A percentile compares a stretch with the other conserved stretches of the same genome.
These are phyloP conservation scores for Termitomyces sp. DNA, from an alignment of 768 basidiomycete genomes.

Conservation along the genomic window DNA sequence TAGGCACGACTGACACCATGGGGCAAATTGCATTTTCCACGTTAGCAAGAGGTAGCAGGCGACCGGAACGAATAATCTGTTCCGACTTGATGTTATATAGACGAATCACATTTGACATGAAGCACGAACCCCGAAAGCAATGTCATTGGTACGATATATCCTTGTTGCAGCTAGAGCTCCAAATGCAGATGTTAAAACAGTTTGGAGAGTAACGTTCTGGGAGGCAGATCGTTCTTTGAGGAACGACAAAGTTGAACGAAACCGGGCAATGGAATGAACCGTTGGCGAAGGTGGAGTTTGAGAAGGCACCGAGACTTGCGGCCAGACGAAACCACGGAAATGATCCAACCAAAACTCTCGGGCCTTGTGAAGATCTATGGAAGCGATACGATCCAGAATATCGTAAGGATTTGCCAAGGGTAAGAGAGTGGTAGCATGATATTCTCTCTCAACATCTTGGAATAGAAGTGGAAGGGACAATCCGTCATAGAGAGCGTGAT, in stretches of 20 bases:
- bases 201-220: slow-evolving; percentile 28
- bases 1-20: slow-evolving; percentile 27
- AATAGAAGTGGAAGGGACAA: slow-evolving; percentile 27
- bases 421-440: slow-evolving; percentile 7
- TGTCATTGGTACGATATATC: slow-evolving; percentile 23
- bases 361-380: slow-evolving; percentile 18
- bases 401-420: slow-evolving; percentile 11
- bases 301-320: slow-evolving; percentile 7
- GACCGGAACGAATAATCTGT: slow-evolving; percentile 32
- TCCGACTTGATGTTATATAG: neutral
- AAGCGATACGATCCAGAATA: slow-evolving; percentile 23
- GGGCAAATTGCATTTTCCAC: slow-evolving; percentile 26
- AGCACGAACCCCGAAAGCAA: slow-evolving; percentile 30
- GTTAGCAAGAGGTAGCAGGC: slow-evolving; percentile 26
- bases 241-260: slow-evolving; percentile 18
- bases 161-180: slow-evolving; percentile 20
- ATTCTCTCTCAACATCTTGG: slow-evolving; percentile 23
- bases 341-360: slow-evolving; percentile 24
- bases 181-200: slow-evolving; percentile 27
- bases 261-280: slow-evolving; percentile 11
- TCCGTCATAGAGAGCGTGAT: slow-evolving; percentile 33
- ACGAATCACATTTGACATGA: neutral
- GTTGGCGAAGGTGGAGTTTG: neutral
- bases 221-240: slow-evolving; percentile 23
- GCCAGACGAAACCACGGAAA: slow-evolving; percentile 24